Evolutionary conservation across 208 protist species (phyloP).

Genomic region (Novymonas esmeraldas): DNA sequence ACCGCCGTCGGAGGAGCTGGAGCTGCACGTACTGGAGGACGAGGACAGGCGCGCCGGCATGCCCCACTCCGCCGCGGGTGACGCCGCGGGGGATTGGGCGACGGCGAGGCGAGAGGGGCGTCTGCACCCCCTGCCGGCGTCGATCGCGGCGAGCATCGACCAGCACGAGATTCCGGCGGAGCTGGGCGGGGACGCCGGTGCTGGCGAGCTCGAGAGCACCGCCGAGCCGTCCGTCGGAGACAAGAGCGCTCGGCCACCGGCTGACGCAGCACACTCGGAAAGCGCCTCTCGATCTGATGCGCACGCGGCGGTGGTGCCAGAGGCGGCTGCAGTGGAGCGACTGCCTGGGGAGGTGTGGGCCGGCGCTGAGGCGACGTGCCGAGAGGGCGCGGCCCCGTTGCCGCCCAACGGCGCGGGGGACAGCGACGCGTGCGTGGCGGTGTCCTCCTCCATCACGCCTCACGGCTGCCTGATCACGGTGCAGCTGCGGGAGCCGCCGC

Average conservation of each 20-base stretch:
- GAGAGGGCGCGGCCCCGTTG: background rate
- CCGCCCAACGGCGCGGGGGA: background rate
- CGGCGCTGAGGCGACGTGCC: background rate
- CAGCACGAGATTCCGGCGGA: slow-evolving; percentile 57
- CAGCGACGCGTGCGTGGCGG: slow-evolving; percentile 10
- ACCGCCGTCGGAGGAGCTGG: background rate
- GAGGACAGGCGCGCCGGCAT: background rate
- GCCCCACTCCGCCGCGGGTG: background rate
- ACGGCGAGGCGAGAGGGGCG: slow-evolving; percentile 13
- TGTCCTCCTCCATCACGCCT: background rate
- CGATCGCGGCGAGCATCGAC: slow-evolving; percentile 43
- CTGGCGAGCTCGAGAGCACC: background rate
- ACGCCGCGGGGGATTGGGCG: slow-evolving; percentile 19
- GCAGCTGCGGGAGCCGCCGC: slow-evolving; percentile 25
- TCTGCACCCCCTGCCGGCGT: slow-evolving; percentile 31
- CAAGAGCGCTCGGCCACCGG: background rate
- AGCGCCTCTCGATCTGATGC: no score
- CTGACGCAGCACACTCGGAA: background rate
- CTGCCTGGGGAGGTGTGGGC: slow-evolving; percentile 5
- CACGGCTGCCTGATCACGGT: slow-evolving; percentile 10
- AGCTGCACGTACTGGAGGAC: background rate
- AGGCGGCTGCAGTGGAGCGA: background rate
- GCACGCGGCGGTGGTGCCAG: background rate
- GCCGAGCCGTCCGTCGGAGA: background rate
- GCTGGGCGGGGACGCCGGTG: slow-evolving; percentile 22